Percentiles rank a stretch among this genome's conserved stretches.
Evolutionary conservation across 108 stramenopile species (phyloP).

Genomic region (Cylindrotheca closterium): DNA sequence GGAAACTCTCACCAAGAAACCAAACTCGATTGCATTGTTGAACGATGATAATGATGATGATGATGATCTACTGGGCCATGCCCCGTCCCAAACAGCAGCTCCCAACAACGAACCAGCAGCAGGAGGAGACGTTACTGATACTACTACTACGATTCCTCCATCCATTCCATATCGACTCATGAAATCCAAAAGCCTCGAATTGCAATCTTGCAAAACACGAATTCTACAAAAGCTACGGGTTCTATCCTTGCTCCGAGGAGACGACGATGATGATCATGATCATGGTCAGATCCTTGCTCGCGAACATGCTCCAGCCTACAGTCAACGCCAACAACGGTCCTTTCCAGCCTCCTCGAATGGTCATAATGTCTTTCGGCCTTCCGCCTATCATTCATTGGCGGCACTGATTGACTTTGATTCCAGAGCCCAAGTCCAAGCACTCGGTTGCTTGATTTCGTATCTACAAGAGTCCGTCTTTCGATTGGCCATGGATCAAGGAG

Average conservation of each 20-base stretch:
- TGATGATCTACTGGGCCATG: too few species aligned
- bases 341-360: slow-evolving; percentile 8
- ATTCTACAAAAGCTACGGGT: slow-evolving; percentile 81
- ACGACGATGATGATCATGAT: slow-evolving; percentile 3
- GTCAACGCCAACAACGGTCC: slow-evolving; percentile 7
- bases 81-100: too few species aligned
- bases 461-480: slow-evolving; percentile 72
- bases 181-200: slow-evolving; percentile 70
- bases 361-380: slow-evolving; percentile 12
- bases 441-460: slow-evolving; percentile 75
- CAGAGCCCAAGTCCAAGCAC: slow-evolving; percentile 59
- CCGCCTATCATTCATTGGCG: slow-evolving; percentile 67
- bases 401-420: slow-evolving; percentile 84
- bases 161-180: slow-evolving; percentile 77
- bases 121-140: neutral
- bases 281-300: too few species aligned
- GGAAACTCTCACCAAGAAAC: slow-evolving; percentile 29
- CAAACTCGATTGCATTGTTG: slow-evolving; percentile 2
- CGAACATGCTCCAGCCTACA: slow-evolving; percentile 12
- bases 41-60: slow-evolving; percentile 7
- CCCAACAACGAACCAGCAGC: neutral
- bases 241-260: slow-evolving; percentile 43
- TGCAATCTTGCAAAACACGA: slow-evolving; percentile 51
- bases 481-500: slow-evolving; percentile 54
- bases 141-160: slow-evolving; percentile 1